These are phyloP conservation scores for Ustilago loliicola DNA, from an alignment of 1,284 basidiomycete species.

Conservation along the genomic window DNA sequence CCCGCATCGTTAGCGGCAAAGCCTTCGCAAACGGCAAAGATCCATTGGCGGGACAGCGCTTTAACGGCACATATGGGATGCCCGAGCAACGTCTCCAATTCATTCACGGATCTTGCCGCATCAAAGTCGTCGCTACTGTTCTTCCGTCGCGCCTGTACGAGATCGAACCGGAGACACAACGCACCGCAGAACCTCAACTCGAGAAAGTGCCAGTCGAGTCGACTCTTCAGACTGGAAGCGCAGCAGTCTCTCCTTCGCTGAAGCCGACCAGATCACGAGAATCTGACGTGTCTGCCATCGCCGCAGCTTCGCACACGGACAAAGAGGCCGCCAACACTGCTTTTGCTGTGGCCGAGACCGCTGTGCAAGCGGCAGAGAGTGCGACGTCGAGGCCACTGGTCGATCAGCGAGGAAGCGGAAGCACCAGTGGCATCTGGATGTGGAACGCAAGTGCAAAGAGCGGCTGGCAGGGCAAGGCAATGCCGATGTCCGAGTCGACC, in stretches of 20 bases:
- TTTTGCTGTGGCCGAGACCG: slow-evolving; percentile 57
- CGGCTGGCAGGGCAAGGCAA: slow-evolving; percentile 48
- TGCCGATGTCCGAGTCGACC: slow-evolving; percentile 58
- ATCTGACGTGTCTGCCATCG: slow-evolving; percentile 53
- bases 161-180: slow-evolving; percentile 5
- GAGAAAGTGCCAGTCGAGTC: slow-evolving; percentile 4
- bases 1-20: slow-evolving; percentile 31
- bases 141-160: slow-evolving; percentile 36
- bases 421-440: slow-evolving; percentile 54
- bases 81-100: slow-evolving; percentile 51
- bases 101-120: slow-evolving; percentile 50
- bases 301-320: slow-evolving; percentile 49
- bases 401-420: slow-evolving; percentile 31
- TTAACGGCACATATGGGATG: slow-evolving; percentile 31
- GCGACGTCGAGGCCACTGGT: slow-evolving; percentile 33
- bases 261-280: slow-evolving; percentile 34
- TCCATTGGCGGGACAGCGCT: slow-evolving; percentile 2
- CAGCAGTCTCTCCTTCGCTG: slow-evolving; percentile 12
- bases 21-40: slow-evolving; percentile 15
- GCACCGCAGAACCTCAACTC: slow-evolving; percentile 1
- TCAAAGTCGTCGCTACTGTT: slow-evolving; percentile 49
- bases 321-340: slow-evolving; percentile 55
- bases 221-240: background rate
- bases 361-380: slow-evolving; percentile 52
- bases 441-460: slow-evolving; percentile 55